phyloP scores from a whole-genome alignment of 257 asterid species.

The Parsonsia alboflavescens region DNA sequence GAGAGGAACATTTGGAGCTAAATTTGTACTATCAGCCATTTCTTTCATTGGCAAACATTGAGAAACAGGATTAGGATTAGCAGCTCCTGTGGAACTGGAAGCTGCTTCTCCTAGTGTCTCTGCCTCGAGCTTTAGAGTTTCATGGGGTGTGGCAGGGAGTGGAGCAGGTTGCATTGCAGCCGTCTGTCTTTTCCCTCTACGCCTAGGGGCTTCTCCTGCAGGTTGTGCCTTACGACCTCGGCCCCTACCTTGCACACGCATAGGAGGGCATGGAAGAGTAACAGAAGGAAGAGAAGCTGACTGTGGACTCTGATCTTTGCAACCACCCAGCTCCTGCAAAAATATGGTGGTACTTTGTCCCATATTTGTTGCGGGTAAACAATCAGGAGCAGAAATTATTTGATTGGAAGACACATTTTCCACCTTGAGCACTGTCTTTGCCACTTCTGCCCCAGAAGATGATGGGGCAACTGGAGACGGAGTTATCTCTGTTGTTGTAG shows the following conservation, averaged over 20 bases:
- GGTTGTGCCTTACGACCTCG: slow-evolving; percentile 56
- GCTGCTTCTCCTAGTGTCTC: slow-evolving; percentile 32
- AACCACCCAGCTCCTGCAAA: slow-evolving; percentile 33
- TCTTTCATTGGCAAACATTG: slow-evolving; percentile 28
- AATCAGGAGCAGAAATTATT: slow-evolving; percentile 29
- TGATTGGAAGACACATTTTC: slow-evolving; percentile 20
- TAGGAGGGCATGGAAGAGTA: slow-evolving; percentile 31
- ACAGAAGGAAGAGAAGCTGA: slow-evolving; percentile 35
- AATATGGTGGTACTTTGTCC: slow-evolving; percentile 33
- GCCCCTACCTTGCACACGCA: slow-evolving; percentile 69
- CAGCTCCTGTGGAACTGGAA: slow-evolving; percentile 22
- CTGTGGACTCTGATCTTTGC: slow-evolving; percentile 33
- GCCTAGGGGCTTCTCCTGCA: slow-evolving; percentile 67
- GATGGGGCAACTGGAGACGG: slow-evolving; percentile 21
- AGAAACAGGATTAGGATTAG: slow-evolving; percentile 29
- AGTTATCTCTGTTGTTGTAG: slow-evolving; percentile 24
- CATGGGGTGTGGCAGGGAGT: slow-evolving; percentile 18
- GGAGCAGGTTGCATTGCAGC: slow-evolving; percentile 32
- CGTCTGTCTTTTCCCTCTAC: slow-evolving; percentile 64
- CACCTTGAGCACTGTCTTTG: slow-evolving; percentile 13
- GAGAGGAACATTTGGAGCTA: slow-evolving; percentile 21
- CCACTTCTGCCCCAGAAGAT: slow-evolving; percentile 18
- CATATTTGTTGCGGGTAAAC: slow-evolving; percentile 28
- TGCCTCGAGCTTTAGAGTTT: slow-evolving; percentile 13
- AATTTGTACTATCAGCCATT: slow-evolving; percentile 19